Evolutionary conservation across 768 basidiomycete species (phyloP), one percentile per base, ranked within the genome.

Genomic region (Agaricus sinodeliciosus): DNA sequence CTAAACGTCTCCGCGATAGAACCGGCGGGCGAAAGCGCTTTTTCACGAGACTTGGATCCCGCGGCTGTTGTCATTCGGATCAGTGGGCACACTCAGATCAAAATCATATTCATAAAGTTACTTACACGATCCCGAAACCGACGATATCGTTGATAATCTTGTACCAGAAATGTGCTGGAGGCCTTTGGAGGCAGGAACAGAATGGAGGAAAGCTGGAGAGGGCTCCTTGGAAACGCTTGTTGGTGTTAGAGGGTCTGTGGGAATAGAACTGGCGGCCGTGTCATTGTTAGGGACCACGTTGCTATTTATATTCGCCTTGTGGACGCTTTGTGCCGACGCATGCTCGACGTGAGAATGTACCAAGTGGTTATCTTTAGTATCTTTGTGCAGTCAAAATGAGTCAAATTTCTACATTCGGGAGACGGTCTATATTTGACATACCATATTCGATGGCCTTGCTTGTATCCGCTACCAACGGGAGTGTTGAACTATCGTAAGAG

Each of bases 1-100:
- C 45, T 53, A 44, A 46, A 53, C 16, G 51, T 43, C 18, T 53
- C 51, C 5, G 51, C 51, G 9, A 47, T 44, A 18, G 51, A 36
- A 26, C 44, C 51, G 8, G 51, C 51, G 11, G 51, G 51, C 9
- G 51, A 53, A 18, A 53, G 43, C 3, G 7, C 16, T 25, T 39
- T 53, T 6, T 53, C 51, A 39, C 39, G 43, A 15, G 37, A 46
- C 9, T 46, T 35, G 15, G 43, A 36, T 31, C 7, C 22, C 15
- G 44, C 25, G 27, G 25, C 44, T 27, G 27, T 16, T 27, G 25
- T 16, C 16, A 46, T 27, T 19, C 13, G 16, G 39, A 46, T 47
- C 35, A 46, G 22, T 18, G 37, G 35, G 39, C 16, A 31, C n/a
- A 9, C n/a, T 40, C 22, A 5, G 27, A 16, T 39, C 3, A 6